Evolutionary conservation across 768 basidiomycete species (phyloP), one percentile per base, ranked within the genome.

Genomic region (Tricholoma hemisulphureum): DNA sequence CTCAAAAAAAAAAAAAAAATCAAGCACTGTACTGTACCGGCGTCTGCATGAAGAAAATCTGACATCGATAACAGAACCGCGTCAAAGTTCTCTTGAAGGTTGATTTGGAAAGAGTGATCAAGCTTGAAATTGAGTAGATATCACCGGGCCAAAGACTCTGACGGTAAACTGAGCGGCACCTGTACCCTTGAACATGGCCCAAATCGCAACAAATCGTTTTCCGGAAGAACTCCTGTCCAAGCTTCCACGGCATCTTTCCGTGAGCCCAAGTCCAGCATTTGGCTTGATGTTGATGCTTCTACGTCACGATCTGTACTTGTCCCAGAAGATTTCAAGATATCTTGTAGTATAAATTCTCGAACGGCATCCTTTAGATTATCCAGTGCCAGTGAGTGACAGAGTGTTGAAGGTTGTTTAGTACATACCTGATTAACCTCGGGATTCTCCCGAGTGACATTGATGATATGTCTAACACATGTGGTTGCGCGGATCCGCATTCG

Each of bases 41-140:
- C 63, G 50, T 61, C 61, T 60, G 60, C 66, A 46, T 63, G 55
- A 45, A 69, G 64, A 41, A 66, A 61, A 23, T 67, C 60, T n/a
- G 65, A 56, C 7, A 67, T 35, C 1, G 65, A 62, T 13, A 29
- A 24, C 21, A 70, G 55, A 13, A 54, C 61, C n/a, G 50, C 58
- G 9, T 63, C 65, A n/a, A 68, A n/a, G 31, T 63, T 56, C 14
- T 72, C 65, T 51, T 58, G 43, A 24, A 45, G 11, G n/a, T 43
- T 43, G 7, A 23, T 43, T 23, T 23, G 21, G 6, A 45, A 14
- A 13, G 23, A 24, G 4, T 10, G 13, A 24, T 45, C 52, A 4
- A 67, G 58, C 20, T 67, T 35, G 39, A 49, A 59, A 50, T 58
- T 59, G 14, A 59, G 48, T 28, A 26, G n/a, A n/a, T n/a, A 26